Conservation (phyloP, 805 yeast genomes). For the Ogataea paradorogensis region DNA sequence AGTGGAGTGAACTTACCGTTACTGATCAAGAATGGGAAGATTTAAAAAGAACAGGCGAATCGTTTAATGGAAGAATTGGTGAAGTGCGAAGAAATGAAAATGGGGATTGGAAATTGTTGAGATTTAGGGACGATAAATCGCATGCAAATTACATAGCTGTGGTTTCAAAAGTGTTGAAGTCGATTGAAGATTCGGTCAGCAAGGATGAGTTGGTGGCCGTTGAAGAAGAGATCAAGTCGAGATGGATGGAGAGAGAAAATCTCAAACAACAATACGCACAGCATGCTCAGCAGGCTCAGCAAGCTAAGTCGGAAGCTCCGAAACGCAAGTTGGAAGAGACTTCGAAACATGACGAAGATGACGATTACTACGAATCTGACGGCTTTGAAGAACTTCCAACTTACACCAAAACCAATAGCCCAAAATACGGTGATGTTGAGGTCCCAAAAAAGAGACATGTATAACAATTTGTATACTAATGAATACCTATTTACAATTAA, state of each 20-base stretch:
- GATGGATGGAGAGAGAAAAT: conserved; percentile 61
- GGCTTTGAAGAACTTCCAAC: conserved; percentile 38
- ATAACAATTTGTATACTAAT: conserved; percentile 13
- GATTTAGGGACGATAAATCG: conserved; percentile 91
- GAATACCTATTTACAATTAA: conserved; percentile 18
- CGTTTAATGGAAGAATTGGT: conserved; percentile 83
- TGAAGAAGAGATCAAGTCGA: conserved; percentile 51
- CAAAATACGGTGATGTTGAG: conserved; percentile 28
- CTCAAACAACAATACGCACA: conserved; percentile 25
- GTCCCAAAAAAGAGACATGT: conserved; percentile 17
- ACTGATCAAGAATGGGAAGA: conserved; percentile 77
- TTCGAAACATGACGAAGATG: conserved; percentile 19
- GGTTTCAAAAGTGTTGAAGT: conserved; percentile 76
- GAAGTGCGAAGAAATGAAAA: conserved; percentile 72
- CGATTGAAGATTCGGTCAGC: conserved; percentile 83
- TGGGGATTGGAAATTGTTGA: conserved; percentile 75
- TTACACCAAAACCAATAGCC: conserved; percentile 25
- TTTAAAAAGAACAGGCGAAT: conserved; percentile 67
- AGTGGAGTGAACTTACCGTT: conserved; percentile 62
- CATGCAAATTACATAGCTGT: conserved; percentile 83
- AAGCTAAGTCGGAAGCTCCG: conserved; percentile 14
- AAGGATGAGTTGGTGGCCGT: conserved; percentile 68
- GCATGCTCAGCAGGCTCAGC: conserved; percentile 15
- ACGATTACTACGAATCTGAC: conserved; percentile 34
- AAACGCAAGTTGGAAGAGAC: conserved; percentile 8